phyloP scores from a whole-genome alignment of 495 filamentous ascomycete genomes.

The Tuber melanosporum region DNA sequence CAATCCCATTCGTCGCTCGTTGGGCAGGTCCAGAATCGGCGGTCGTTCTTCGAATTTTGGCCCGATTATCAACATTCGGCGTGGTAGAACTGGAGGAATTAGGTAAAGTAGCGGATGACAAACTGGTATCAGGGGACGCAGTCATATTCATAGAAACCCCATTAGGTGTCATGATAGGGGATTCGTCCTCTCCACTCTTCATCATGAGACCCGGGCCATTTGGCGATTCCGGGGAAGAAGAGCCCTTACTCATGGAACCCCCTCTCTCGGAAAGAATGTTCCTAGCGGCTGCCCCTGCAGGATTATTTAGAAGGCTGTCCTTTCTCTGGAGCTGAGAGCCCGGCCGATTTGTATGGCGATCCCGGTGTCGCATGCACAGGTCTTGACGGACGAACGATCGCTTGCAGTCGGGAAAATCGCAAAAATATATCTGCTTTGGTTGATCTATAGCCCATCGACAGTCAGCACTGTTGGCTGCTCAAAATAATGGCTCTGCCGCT shows the following conservation, averaged over 20 bases:
- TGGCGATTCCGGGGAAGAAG: constrained; percentile 38
- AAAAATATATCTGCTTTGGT: constrained; percentile 92
- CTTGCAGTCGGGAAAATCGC: constrained; percentile 85
- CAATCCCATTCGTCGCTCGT: constrained; percentile 22
- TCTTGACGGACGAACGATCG: constrained; percentile 92
- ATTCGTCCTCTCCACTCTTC: constrained; percentile 42
- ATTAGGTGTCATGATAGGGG: constrained; percentile 37
- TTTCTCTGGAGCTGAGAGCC: constrained; percentile 91
- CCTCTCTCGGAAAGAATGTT: constrained; percentile 32
- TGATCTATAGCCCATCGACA: constrained; percentile 49
- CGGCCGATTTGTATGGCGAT: constrained; percentile 81
- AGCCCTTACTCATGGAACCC: constrained; percentile 35
- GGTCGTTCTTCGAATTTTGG: constrained; percentile 32
- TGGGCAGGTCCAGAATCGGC: constrained; percentile 31
- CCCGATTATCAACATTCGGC: constrained; percentile 26
- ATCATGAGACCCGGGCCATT: constrained; percentile 49
- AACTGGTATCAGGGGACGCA: constrained; percentile 23
- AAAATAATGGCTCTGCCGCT: background rate
- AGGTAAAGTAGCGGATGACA: constrained; percentile 29
- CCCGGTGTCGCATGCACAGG: constrained; percentile 84
- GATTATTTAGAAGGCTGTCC: constrained; percentile 62
- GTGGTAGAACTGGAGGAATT: constrained; percentile 32
- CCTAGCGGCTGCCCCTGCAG: constrained; percentile 33
- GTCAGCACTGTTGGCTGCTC: constrained; percentile 28
- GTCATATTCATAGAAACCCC: constrained; percentile 33